Base-by-base conservation (phyloP, 768 basidiomycete species). In the Amanita pallidorosea region DNA sequence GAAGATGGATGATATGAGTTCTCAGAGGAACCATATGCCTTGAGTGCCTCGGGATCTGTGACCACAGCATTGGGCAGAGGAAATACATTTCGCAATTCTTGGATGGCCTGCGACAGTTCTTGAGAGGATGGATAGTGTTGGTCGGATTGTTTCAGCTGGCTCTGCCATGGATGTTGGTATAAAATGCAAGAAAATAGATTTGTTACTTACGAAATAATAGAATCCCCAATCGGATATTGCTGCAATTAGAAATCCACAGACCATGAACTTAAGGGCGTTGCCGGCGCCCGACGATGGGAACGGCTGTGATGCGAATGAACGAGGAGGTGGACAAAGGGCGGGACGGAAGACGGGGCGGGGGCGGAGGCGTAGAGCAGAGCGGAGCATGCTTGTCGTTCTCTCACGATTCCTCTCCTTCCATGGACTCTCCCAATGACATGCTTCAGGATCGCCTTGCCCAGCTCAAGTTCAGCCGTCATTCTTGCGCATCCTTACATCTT, bases 1-100 rank as follows among this genome's bases (percentile, higher is more conserved):
- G 75, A 75, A 45, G 71, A 65, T 3, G 78, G 76, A 59, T 80
- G 83, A 57, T 85, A 85, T 7, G 82, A 81, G 58, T 85, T 79
- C 55, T 78, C 78, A 1, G 84, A 87, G 31, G 75, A 80, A 4
- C 86, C 86, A 53, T 84, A 72, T 29, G 71, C 69, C 41, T 68
- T 65, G 22, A 87, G 65, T 15, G 70, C 65, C 31, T 74, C 69
- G 11, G 70, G 66, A 55, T 79, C 74, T 2, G 78, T 82, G 23
- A 70, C 66, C 22, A 85, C 75, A 15, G 65, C 59, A 35, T 70
- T 65, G n/a, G 66, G 61, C n/a, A 60, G 66, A 5, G 78, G 71
- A 56, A 86, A 68, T 12, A 65, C 62, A 3, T 58, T 53, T 20
- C 65, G 68, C 29, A 86, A 67, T 54, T 83, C 77, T 13, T 67